phyloP scores from a whole-genome alignment of 177 flowering plant species.

The Vitis hybrid region DNA sequence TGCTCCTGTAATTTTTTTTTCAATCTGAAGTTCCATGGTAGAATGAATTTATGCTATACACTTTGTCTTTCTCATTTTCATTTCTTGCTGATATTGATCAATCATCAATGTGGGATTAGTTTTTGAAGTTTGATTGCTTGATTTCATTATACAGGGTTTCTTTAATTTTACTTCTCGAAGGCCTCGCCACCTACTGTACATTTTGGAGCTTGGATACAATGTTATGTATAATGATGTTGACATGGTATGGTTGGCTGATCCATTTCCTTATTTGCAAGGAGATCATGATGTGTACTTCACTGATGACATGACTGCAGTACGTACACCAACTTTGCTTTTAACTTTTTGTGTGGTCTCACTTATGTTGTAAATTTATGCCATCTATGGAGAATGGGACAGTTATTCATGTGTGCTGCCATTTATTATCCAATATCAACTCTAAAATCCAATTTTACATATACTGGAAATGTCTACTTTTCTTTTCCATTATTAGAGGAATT shows the following conservation, averaged over 20 bases:
- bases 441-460: too few relatives aligned
- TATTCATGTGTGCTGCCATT: too few relatives aligned
- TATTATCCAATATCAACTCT: too few relatives aligned
- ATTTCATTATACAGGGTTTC: constrained; percentile 64
- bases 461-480: too few relatives aligned
- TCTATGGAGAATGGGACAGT: too few relatives aligned
- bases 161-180: constrained; percentile 97
- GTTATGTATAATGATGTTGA: constrained; percentile 99
- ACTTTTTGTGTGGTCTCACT: not conserved
- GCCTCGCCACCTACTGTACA: constrained; percentile 84
- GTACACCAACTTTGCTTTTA: constrained; percentile 19
- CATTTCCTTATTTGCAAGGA: constrained; percentile 79
- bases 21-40: too few relatives aligned
- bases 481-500: too few relatives aligned
- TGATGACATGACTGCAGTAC: constrained; percentile 91
- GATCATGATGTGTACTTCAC: constrained; percentile 92
- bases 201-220: constrained; percentile 93
- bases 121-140: not conserved
- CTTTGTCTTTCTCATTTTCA: too few relatives aligned
- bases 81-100: not conserved
- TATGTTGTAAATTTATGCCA: not conserved
- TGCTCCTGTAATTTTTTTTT: too few relatives aligned
- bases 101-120: not conserved
- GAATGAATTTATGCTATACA: too few relatives aligned
- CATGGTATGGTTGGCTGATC: constrained; percentile 98